These are phyloP conservation scores for Candida broadrunensis DNA, from an alignment of 805 yeast species.

Conservation along the genomic window DNA sequence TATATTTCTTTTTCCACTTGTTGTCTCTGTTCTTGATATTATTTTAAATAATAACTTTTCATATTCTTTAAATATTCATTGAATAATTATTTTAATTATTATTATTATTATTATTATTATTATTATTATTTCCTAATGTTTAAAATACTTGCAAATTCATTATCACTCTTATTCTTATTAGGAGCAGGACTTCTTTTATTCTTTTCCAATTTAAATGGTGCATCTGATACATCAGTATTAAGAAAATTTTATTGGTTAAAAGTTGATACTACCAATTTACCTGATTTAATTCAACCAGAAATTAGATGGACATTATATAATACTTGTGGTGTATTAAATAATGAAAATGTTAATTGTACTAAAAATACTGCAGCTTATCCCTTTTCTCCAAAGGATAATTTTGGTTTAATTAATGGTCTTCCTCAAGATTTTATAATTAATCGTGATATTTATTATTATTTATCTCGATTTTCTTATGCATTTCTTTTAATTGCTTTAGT, in stretches of 20 bases:
- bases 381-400: constrained; percentile 28
- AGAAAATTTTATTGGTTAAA: constrained; percentile 24
- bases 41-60: too few species aligned
- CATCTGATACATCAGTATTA: constrained; percentile 15
- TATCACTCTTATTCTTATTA: constrained; percentile 20
- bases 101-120: too few species aligned
- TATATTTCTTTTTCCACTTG: too few species aligned
- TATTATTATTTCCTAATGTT: too few species aligned
- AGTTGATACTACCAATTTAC: constrained; percentile 13
- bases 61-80: too few species aligned
- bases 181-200: constrained; percentile 21
- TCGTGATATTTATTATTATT: constrained; percentile 57
- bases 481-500: constrained; percentile 53
- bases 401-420: constrained; percentile 17
- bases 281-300: constrained; percentile 8
- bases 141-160: constrained; percentile 17
- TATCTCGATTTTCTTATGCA: constrained; percentile 47
- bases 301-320: constrained; percentile 28
- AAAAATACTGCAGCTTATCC: constrained; percentile 24
- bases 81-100: too few species aligned
- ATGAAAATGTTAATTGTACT: constrained; percentile 17
- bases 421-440: constrained; percentile 51
- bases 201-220: constrained; percentile 27
- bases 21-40: too few species aligned
- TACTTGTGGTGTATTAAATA: constrained; percentile 18